Evolutionary conservation across 805 yeast genomes (phyloP).

Genomic region (Saccharomyces kudriavzevii): DNA sequence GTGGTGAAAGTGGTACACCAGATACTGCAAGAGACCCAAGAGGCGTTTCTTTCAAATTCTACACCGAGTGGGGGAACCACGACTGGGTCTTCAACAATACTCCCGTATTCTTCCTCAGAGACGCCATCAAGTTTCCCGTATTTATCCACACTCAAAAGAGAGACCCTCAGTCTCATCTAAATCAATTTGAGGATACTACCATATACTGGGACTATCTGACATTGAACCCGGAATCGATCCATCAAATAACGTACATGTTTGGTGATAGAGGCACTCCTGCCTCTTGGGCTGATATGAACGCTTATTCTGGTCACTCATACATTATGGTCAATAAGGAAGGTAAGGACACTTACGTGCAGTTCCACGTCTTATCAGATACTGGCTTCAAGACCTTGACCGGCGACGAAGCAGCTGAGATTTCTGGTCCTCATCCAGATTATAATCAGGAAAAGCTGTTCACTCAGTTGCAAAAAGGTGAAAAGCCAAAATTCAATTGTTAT

Average conservation of each 20-base stretch:
- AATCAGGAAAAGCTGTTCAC: constrained; percentile 35
- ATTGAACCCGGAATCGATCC: constrained; percentile 48
- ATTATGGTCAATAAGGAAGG: constrained; percentile 47
- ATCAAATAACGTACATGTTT: constrained; percentile 50
- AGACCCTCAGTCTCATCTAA: constrained; percentile 50
- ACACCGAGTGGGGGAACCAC: constrained; percentile 77
- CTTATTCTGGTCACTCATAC: constrained; percentile 59
- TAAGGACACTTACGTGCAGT: constrained; percentile 46
- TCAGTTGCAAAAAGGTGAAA: constrained; percentile 41
- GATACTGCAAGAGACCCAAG: constrained; percentile 85
- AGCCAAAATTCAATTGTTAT: constrained; percentile 45
- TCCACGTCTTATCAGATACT: constrained; percentile 44
- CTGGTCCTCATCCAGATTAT: constrained; percentile 46
- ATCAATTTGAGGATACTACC: constrained; percentile 37
- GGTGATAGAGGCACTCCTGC: constrained; percentile 55
- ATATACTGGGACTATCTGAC: constrained; percentile 51
- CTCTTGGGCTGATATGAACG: constrained; percentile 48
- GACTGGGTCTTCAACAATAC: constrained; percentile 84
- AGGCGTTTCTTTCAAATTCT: constrained; percentile 73
- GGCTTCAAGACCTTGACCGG: constrained; percentile 40
- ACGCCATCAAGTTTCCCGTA: constrained; percentile 70
- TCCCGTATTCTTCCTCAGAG: constrained; percentile 78
- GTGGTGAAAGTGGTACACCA: constrained; percentile 76
- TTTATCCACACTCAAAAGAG: constrained; percentile 87
- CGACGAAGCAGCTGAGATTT: constrained; percentile 40